phyloP scores from a whole-genome alignment of 208 protist genomes.

The Crithidia fasciculata region DNA sequence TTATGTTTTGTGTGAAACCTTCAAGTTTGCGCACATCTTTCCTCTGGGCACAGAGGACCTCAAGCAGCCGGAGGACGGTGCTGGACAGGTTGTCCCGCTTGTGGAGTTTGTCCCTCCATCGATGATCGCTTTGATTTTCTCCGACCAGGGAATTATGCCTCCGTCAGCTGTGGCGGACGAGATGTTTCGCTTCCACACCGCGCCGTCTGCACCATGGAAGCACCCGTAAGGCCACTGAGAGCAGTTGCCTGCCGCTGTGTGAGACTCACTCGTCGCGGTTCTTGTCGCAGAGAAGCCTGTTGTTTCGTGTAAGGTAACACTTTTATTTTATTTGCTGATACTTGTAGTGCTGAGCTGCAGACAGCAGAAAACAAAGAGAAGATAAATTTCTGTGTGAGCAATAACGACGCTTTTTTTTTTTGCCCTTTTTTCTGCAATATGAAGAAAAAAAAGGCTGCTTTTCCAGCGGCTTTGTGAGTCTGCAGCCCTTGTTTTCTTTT shows the following conservation, averaged over 20 bases:
- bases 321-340: too few relatives aligned
- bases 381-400: too few relatives aligned
- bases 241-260: not conserved
- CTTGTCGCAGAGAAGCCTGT: too few relatives aligned
- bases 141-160: slow-evolving; percentile 99
- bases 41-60: slow-evolving; percentile 96
- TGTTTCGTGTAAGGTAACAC: too few relatives aligned
- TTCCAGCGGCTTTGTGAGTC: too few relatives aligned
- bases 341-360: too few relatives aligned
- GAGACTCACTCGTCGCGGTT: too few relatives aligned
- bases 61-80: slow-evolving; percentile 62
- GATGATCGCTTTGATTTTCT: slow-evolving; percentile 96
- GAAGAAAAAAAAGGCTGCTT: too few relatives aligned
- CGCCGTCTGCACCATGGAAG: slow-evolving; percentile 67
- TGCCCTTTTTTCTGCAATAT: too few relatives aligned
- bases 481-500: too few relatives aligned
- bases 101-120: slow-evolving; percentile 91
- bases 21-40: slow-evolving; percentile 98
- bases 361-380: too few relatives aligned
- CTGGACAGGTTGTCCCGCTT: slow-evolving; percentile 56
- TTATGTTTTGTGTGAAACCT: slow-evolving; percentile 99
- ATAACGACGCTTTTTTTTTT: too few relatives aligned
- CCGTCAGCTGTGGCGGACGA: slow-evolving; percentile 98
- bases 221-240: slow-evolving; percentile 26
- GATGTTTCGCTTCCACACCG: slow-evolving; percentile 94